Evolutionary conservation across 1,139 yeast genomes (phyloP).

Genomic region (Diutina scorzettiae): DNA sequence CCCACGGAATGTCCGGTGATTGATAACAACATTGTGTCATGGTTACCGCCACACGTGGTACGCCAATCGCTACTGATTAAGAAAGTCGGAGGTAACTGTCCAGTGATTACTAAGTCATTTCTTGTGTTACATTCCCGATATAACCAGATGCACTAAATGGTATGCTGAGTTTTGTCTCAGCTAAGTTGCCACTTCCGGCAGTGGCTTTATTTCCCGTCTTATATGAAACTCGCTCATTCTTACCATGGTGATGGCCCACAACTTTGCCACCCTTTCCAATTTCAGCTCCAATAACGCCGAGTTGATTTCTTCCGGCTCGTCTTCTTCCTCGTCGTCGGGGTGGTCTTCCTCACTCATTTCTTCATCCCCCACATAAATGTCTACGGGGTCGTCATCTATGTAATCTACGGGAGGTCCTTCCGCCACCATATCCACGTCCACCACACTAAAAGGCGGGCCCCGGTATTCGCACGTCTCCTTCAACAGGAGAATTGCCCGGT

Average conservation of each 20-base stretch:
- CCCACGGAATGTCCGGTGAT: too few relatives aligned
- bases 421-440: not conserved
- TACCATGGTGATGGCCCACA: conserved; percentile 54
- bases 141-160: too few relatives aligned
- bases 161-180: not conserved
- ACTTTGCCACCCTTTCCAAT: conserved; percentile 41
- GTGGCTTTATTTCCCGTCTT: not conserved
- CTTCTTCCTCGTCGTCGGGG: conserved; percentile 7
- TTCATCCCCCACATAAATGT: conserved; percentile 3
- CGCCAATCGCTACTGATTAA: too few relatives aligned
- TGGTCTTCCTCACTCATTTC: not conserved
- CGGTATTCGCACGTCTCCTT: not conserved
- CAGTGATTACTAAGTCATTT: too few relatives aligned
- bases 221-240: conserved; percentile 28
- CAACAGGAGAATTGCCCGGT: conserved; percentile 28
- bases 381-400: not conserved
- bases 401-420: not conserved
- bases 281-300: conserved; percentile 28
- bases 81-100: too few relatives aligned
- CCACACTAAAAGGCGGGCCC: not conserved
- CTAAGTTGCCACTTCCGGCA: not conserved
- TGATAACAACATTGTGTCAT: too few relatives aligned
- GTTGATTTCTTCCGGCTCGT: conserved; percentile 10
- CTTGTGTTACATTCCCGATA: too few relatives aligned
- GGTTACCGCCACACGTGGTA: too few relatives aligned